Conservation (phyloP, 225 moss, liverwort and hornwort species). For the Marchantia polymorpha region DNA sequence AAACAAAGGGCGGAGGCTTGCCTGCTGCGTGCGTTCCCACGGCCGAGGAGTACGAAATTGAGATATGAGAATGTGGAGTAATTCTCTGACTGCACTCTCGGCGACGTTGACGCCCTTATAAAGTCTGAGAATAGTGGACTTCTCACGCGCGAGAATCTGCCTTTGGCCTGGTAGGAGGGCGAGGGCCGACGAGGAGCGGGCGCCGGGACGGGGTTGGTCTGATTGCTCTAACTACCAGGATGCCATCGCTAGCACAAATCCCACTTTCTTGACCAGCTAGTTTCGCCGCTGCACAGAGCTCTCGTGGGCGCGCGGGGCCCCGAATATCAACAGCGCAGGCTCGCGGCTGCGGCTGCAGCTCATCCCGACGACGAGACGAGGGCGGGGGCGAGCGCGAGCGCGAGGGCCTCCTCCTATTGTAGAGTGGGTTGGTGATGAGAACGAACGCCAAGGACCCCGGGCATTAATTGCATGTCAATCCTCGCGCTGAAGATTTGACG, state of each 20-base stretch:
- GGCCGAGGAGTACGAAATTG: neutral
- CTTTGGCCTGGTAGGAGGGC: neutral
- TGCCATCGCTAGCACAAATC: neutral
- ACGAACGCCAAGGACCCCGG: neutral
- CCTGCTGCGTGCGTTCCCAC: neutral
- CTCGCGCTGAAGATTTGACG: too few relatives aligned
- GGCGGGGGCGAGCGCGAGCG: neutral
- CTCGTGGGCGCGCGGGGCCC: neutral
- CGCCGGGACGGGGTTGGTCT: too few relatives aligned
- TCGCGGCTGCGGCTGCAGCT: too few relatives aligned
- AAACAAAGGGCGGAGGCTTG: neutral
- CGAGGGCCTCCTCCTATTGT: too few relatives aligned
- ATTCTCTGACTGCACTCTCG: neutral
- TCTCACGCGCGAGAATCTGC: neutral
- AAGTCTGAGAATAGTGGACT: neutral
- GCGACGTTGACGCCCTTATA: neutral
- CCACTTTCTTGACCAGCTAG: too few relatives aligned
- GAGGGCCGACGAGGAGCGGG: neutral
- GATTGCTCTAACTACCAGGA: neutral
- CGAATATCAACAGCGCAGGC: neutral
- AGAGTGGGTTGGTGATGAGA: neutral
- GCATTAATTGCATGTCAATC: constrained; percentile 17
- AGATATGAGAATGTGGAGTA: neutral
- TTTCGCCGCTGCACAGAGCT: neutral
- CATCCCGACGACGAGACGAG: neutral